Conservation (phyloP, 2,329 filamentous ascomycete species). For the Curvularia lunata region DNA sequence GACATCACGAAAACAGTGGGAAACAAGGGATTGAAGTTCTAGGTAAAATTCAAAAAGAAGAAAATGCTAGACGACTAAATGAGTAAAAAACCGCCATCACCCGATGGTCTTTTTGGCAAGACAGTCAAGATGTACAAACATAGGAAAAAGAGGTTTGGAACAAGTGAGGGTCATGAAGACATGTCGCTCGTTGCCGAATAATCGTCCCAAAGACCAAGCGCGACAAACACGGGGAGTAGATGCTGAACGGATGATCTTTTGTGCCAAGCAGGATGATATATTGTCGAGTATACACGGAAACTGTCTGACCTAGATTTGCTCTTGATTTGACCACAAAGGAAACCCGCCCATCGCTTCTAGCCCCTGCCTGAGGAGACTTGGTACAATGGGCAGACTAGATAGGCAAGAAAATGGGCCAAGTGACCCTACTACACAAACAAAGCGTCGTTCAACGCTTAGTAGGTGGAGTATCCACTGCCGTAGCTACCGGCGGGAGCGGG, state of each 20-base stretch:
- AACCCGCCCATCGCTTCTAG: conserved; percentile 21
- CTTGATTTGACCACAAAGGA: conserved; percentile 25
- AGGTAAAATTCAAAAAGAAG: background rate
- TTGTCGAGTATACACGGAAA: conserved; percentile 30
- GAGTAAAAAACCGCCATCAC: conserved; percentile 1
- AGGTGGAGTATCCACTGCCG: conserved; percentile 31
- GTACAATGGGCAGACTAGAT: conserved; percentile 31
- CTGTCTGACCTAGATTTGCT: conserved; percentile 15
- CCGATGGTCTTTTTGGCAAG: conserved; percentile 3
- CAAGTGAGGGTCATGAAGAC: conserved; percentile 5
- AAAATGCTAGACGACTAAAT: conserved; percentile 3
- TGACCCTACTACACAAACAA: conserved; percentile 27
- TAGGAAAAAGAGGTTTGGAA: conserved; percentile 18
- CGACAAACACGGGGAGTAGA: background rate
- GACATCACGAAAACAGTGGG: background rate
- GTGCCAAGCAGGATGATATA: conserved; percentile 25
- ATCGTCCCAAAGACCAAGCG: conserved; percentile 2
- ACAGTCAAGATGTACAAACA: conserved; percentile 11
- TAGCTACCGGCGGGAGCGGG: conserved; percentile 17
- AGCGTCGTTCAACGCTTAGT: conserved; percentile 32
- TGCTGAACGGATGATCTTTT: background rate
- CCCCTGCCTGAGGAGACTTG: conserved; percentile 30
- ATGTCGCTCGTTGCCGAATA: conserved; percentile 6
- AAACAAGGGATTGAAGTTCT: background rate
- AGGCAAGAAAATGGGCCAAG: conserved; percentile 36